Conservation (phyloP, 148 eudicot genomes). For the Drosera capensis region DNA sequence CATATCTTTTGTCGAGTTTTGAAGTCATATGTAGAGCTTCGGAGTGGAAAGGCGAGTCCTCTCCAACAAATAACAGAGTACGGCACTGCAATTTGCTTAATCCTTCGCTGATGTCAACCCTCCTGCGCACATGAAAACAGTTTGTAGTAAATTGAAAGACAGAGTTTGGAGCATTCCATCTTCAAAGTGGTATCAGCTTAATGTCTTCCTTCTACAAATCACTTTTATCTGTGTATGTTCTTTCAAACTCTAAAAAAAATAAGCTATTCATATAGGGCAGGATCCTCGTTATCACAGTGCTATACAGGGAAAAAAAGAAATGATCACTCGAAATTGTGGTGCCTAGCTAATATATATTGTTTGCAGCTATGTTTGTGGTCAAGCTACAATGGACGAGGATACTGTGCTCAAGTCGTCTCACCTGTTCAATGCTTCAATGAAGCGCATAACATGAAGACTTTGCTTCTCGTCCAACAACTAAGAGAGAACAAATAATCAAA, state of each 20-base stretch:
- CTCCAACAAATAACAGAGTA: conserved; percentile 75
- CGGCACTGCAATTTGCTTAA: conserved; percentile 65
- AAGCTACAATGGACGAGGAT: too few relatives aligned
- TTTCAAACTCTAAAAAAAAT: too few relatives aligned
- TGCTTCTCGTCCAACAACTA: conserved; percentile 64
- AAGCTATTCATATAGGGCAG: too few relatives aligned
- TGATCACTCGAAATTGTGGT: too few relatives aligned
- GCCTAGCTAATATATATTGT: too few relatives aligned
- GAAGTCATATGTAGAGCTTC: conserved; percentile 90
- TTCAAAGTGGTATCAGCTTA: too few relatives aligned
- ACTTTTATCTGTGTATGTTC: too few relatives aligned
- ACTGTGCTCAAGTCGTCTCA: conserved; percentile 7
- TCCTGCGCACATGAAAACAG: conserved; percentile 27
- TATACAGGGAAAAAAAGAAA: too few relatives aligned
- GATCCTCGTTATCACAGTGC: too few relatives aligned
- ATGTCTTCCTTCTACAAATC: too few relatives aligned
- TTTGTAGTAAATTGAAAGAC: conserved; percentile 2
- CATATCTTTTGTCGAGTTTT: conserved; percentile 68
- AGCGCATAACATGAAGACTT: conserved; percentile 53
- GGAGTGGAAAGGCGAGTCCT: conserved; percentile 71
- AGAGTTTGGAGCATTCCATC: neutral
- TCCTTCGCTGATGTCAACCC: conserved; percentile 65
- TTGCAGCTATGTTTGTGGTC: too few relatives aligned
- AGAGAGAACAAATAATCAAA: conserved; percentile 5
- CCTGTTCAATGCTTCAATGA: conserved; percentile 80